phyloP scores from a whole-genome alignment of 2,329 filamentous ascomycete genomes.

The Ascochyta clinopodiicola region DNA sequence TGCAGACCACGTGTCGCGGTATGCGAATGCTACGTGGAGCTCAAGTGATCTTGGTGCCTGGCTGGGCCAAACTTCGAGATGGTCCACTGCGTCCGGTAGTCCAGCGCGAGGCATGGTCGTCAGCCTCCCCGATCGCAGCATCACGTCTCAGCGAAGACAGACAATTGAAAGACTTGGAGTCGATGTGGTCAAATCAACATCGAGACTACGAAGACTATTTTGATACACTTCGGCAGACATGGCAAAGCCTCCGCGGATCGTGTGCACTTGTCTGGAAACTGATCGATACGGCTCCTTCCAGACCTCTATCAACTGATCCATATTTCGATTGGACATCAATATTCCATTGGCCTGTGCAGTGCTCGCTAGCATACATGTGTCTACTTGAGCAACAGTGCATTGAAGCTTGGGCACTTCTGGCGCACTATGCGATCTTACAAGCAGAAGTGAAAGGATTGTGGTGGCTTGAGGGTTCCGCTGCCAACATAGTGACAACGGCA shows the following conservation, averaged over 20 bases:
- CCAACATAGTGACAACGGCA: constrained; percentile 27
- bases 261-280: constrained; percentile 35
- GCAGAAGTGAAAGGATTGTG: constrained; percentile 20
- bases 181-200: constrained; percentile 30
- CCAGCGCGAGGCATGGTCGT: constrained; percentile 37
- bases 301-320: not conserved
- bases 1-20: constrained; percentile 12
- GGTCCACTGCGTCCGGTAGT: constrained; percentile 26
- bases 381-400: constrained; percentile 29
- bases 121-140: constrained; percentile 16
- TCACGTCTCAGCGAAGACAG: constrained; percentile 24
- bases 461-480: constrained; percentile 32
- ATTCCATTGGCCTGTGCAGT: constrained; percentile 24
- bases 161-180: constrained; percentile 27
- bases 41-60: constrained; percentile 34
- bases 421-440: constrained; percentile 36
- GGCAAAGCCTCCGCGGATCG: constrained; percentile 25
- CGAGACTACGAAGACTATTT: constrained; percentile 35
- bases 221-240: constrained; percentile 23
- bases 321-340: constrained; percentile 30
- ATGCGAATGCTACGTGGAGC: constrained; percentile 30
- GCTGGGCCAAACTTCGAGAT: constrained; percentile 27
- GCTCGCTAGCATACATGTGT: constrained; percentile 24
- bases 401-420: constrained; percentile 38
- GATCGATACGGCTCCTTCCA: constrained; percentile 3